Evolutionary conservation across 257 asterid species (phyloP).

Genomic region (Salvia miltiorrhiza): DNA sequence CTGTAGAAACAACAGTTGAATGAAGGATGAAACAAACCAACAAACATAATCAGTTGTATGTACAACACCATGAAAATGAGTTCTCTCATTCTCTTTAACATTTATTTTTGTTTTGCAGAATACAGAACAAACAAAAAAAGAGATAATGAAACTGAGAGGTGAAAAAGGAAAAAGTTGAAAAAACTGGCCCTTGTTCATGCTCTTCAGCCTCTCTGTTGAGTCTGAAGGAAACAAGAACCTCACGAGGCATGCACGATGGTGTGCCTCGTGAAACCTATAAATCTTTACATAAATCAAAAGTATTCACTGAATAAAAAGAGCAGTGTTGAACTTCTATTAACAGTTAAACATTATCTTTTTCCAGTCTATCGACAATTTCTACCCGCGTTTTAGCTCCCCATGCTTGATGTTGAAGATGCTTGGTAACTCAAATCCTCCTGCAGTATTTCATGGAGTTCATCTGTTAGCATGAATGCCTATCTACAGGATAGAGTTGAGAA

Average conservation of each 20-base stretch:
- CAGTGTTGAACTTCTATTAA: constrained; percentile 9
- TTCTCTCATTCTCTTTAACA: constrained; percentile 8
- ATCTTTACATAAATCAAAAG: constrained; percentile 3
- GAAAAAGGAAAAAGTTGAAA: not conserved
- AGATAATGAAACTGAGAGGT: not conserved
- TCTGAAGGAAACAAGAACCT: not conserved
- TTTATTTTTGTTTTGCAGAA: not conserved
- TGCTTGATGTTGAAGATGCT: constrained; percentile 42
- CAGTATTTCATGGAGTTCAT: constrained; percentile 3
- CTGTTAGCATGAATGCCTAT: not conserved
- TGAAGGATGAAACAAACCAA: not conserved
- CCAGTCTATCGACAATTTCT: not conserved
- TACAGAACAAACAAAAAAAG: constrained; percentile 3
- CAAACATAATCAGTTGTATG: not conserved
- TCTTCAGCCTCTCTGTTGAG: constrained; percentile 2
- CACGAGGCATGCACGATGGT: constrained; percentile 8
- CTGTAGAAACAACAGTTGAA: not conserved
- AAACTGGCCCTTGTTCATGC: not conserved
- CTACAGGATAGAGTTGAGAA: not conserved
- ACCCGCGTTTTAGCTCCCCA: constrained; percentile 37
- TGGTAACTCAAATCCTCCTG: constrained; percentile 67
- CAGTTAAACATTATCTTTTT: constrained; percentile 3
- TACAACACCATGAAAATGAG: not conserved
- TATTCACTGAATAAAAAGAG: not conserved
- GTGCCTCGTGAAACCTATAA: constrained; percentile 19